Conservation (phyloP, 352 stramenopile genomes). For the Phytophthora boehmeriae region DNA sequence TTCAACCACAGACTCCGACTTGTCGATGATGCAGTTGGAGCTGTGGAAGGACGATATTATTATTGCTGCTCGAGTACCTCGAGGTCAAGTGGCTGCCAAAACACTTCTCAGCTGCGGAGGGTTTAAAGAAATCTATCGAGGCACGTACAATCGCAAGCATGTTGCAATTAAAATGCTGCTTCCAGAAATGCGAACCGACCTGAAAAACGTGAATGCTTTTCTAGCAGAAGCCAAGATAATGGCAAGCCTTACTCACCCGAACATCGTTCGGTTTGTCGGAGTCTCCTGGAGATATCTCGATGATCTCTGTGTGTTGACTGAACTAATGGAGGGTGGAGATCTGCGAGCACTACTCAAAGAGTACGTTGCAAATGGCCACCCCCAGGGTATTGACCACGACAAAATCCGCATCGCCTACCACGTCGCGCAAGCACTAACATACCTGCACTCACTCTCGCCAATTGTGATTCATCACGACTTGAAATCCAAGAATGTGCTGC, state of each 20-base stretch:
- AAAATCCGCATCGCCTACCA: slow-evolving; percentile 33
- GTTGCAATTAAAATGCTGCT: slow-evolving; percentile 44
- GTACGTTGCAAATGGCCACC: slow-evolving; percentile 6
- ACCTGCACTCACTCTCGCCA: slow-evolving; percentile 10
- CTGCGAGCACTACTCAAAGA: slow-evolving; percentile 25
- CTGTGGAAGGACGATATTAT: slow-evolving; percentile 8
- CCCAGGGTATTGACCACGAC: slow-evolving; percentile 23
- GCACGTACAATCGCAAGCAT: slow-evolving; percentile 24
- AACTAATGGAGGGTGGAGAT: slow-evolving; percentile 34
- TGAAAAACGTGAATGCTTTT: slow-evolving; percentile 39
- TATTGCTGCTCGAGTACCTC: slow-evolving; percentile 21
- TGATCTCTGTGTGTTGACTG: slow-evolving; percentile 32
- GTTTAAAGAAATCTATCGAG: slow-evolving; percentile 35
- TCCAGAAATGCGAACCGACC: not conserved
- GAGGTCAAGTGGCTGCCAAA: slow-evolving; percentile 24
- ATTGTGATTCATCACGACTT: slow-evolving; percentile 28
- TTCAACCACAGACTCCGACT: not conserved
- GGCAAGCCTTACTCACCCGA: slow-evolving; percentile 35
- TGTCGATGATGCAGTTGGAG: not conserved
- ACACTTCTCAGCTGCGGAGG: slow-evolving; percentile 30
- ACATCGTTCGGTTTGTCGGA: slow-evolving; percentile 48
- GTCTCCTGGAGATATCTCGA: slow-evolving; percentile 41
- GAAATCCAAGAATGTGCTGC: slow-evolving; percentile 15
- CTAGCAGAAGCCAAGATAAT: slow-evolving; percentile 43
- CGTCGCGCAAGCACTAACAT: slow-evolving; percentile 29